phyloP scores from a whole-genome alignment of 139 green algal species.

The Yamagishiella unicocca region DNA sequence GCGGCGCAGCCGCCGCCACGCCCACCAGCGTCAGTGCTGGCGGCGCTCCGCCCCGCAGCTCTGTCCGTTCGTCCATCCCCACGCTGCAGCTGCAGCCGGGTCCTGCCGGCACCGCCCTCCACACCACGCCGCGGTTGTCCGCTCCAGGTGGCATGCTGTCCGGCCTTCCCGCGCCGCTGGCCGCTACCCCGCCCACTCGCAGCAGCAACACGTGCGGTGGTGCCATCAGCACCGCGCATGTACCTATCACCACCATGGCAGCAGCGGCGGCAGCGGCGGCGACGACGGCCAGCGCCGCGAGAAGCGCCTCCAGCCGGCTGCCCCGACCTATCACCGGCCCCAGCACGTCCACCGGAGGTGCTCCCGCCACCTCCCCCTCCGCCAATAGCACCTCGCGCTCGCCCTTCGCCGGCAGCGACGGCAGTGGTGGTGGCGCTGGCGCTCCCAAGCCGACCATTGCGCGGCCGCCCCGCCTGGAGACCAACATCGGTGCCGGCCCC shows the following conservation, averaged over 20 bases:
- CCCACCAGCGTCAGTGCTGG: neutral
- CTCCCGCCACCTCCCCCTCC: neutral
- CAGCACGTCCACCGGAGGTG: neutral
- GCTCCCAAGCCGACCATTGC: neutral
- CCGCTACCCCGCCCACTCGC: neutral
- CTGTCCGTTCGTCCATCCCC: neutral
- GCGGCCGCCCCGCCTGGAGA: slow-evolving; percentile 7
- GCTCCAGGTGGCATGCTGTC: neutral
- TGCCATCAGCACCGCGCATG: neutral
- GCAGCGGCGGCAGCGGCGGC: neutral
- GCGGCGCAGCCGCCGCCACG: neutral
- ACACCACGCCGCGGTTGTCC: neutral
- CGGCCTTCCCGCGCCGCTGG: neutral
- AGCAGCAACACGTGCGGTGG: neutral
- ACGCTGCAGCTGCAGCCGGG: neutral
- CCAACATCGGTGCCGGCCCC: neutral
- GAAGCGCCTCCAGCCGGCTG: neutral
- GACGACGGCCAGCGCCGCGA: neutral
- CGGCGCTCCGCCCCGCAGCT: neutral
- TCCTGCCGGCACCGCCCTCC: neutral
- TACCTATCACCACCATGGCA: neutral
- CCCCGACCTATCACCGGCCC: neutral
- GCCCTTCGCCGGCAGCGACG: neutral
- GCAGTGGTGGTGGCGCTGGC: neutral
- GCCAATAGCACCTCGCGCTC: neutral